Base-by-base conservation (phyloP, 352 stramenopile species). In the Globisporangium polare region DNA sequence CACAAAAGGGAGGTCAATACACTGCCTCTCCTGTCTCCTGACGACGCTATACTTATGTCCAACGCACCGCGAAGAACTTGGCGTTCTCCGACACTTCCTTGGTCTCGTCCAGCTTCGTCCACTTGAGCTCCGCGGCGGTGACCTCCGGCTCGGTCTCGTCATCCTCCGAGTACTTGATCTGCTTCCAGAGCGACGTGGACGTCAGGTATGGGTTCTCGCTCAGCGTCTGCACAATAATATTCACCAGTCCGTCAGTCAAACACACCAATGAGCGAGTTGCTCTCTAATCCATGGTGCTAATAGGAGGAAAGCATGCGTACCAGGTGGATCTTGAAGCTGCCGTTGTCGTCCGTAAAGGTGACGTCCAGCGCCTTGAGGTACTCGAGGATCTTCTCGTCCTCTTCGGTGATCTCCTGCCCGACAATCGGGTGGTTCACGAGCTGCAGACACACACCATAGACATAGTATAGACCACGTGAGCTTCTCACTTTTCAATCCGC, bases 381-480 rank as follows among this genome's bases (percentile, higher is more conserved):
- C 20, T 87, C 76, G 33, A 93, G 62, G 35, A 88, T 64, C 57
- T 74, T 73, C 24, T 76, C 66, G 47, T 91, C 83, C 13, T 79
- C 56, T 55, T 90, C 72, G 2, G 66, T 70, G 37, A 91, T 63
- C 29, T 63, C 63, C 53, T 73, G 67, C 17, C 65, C 63, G 18
- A 93, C 66, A n/a, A 86, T 68, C 24, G 78, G 80, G 71, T 93
- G 83, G 71, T 89, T 93, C 61, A 62, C 47, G 22, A 93, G 72
- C 83, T 92, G 57, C 47, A 39, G 33, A 39, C 29, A 68, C 3
- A 42, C 60, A 31, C 42, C n/a, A 41, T n/a, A 53, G 1, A 42
- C 10, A 26, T 26, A 58, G 53, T n/a, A 46, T 53, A 60, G 24
- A 10, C 29, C 31, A 20, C 29, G n/a, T 56, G 9, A 56, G 29